These are phyloP conservation scores for Dryas octopetala DNA, from an alignment of 306 rosid genomes.

Conservation along the genomic window DNA sequence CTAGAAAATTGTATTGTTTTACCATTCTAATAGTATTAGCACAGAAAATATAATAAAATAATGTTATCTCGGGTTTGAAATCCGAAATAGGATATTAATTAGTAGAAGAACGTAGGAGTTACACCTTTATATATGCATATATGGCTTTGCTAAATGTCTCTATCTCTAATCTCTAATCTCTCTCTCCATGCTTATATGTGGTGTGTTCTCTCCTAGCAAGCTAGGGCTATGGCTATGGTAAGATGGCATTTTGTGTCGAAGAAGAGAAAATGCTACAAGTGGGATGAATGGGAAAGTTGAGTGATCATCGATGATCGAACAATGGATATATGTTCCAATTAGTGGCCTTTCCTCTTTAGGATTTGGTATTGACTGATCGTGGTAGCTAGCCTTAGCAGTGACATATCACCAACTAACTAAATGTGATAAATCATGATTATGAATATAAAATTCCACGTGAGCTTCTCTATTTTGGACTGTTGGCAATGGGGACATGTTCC, in stretches of 20 bases:
- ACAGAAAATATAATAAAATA: too few species aligned
- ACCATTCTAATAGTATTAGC: too few species aligned
- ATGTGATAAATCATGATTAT: not conserved
- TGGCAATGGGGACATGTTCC: constrained; percentile 2
- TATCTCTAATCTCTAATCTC: too few species aligned
- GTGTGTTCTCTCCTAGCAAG: too few species aligned
- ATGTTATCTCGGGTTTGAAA: too few species aligned
- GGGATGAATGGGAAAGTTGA: not conserved
- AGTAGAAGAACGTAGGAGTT: too few species aligned
- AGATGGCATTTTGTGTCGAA: not conserved
- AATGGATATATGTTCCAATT: not conserved
- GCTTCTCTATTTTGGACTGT: constrained; percentile 2
- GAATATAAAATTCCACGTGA: not conserved
- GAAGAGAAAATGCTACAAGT: not conserved
- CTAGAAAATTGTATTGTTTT: too few species aligned
- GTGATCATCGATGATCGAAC: too few species aligned
- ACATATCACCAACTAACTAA: not conserved
- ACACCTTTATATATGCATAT: too few species aligned
- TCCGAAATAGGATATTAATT: too few species aligned
- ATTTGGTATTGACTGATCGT: not conserved
- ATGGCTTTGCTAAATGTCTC: too few species aligned
- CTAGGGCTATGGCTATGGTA: not conserved
- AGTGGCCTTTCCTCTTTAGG: not conserved
- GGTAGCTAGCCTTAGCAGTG: not conserved
- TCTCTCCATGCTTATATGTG: too few species aligned